A percentile compares a stretch with the other conserved stretches of the same genome.
Conservation (phyloP, 2,329 filamentous ascomycete genomes). For the Fusarium sp. region DNA sequence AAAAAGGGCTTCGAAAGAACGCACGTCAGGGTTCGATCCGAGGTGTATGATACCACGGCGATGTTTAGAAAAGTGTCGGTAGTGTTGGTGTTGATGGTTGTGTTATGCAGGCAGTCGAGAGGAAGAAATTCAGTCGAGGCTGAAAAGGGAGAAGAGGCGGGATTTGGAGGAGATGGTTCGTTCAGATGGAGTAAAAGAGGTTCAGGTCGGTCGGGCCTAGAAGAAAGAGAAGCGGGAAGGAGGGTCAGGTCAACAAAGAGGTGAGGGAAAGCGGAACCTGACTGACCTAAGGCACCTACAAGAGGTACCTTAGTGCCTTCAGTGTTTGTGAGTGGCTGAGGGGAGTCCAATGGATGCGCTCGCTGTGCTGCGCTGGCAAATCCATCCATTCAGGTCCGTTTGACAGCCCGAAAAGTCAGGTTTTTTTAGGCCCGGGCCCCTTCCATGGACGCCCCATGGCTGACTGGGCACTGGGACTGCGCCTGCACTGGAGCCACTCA, state of each 20-base stretch:
- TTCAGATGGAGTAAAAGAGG: constrained; percentile 39
- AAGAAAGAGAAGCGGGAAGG: constrained; percentile 33
- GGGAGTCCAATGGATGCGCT: constrained; percentile 8
- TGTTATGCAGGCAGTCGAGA: constrained; percentile 22
- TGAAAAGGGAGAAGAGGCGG: constrained; percentile 41
- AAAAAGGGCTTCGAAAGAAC: constrained; percentile 31
- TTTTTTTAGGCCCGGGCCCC: constrained; percentile 31
- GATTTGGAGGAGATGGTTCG: constrained; percentile 44
- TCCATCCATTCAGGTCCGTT: constrained; percentile 2
- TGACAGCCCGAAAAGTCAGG: constrained; percentile 48
- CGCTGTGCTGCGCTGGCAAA: constrained; percentile 19
- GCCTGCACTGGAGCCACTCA: constrained; percentile 10
- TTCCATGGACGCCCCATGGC: constrained; percentile 25
- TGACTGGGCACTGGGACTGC: constrained; percentile 20
- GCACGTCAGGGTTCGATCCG: constrained; percentile 42
- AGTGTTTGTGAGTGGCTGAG: background rate
- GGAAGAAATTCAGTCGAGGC: constrained; percentile 42
- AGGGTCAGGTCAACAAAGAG: constrained; percentile 44
- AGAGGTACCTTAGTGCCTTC: background rate
- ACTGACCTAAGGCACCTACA: background rate
- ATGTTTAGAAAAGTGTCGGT: constrained; percentile 8
- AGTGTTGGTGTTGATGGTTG: constrained; percentile 18
- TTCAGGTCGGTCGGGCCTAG: constrained; percentile 17
- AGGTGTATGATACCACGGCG: constrained; percentile 21
- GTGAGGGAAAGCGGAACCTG: constrained; percentile 32